These are phyloP conservation scores for Panicum miliaceum DNA, from an alignment of 176 grass and related monocot species.

Conservation along the genomic window DNA sequence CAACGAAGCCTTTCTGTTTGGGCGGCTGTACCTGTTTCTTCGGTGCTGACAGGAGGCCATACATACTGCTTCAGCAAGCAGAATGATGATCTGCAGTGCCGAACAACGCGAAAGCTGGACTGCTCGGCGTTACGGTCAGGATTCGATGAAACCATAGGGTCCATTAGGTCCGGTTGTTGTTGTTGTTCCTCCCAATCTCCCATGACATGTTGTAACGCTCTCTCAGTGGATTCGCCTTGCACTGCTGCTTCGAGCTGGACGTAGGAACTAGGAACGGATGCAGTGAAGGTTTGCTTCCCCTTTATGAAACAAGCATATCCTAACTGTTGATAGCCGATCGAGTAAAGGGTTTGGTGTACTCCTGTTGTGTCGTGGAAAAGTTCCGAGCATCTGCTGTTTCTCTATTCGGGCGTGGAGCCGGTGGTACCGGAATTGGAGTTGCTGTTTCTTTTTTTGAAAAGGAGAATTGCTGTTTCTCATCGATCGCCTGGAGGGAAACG, in stretches of 20 bases:
- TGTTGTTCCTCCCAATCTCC: not conserved
- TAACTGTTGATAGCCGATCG: not conserved
- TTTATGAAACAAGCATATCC: conserved; percentile 27
- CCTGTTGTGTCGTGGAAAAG: not conserved
- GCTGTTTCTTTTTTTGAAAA: not conserved
- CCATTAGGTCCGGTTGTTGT: not conserved
- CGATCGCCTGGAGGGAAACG: no score
- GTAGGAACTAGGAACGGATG: not conserved
- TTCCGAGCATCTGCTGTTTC: no score
- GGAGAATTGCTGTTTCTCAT: no score
- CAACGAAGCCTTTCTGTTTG: not conserved
- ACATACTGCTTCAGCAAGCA: not conserved
- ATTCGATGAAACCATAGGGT: not conserved
- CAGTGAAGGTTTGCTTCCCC: conserved; percentile 28
- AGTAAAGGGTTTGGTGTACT: not conserved
- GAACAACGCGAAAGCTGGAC: not conserved
- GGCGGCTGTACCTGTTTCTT: not conserved
- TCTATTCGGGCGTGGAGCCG: not conserved
- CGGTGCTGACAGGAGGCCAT: not conserved
- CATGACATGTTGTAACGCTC: not conserved
- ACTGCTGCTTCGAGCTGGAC: not conserved
- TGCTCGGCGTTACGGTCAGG: not conserved
- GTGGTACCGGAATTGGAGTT: not conserved
- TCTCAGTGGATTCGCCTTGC: not conserved
- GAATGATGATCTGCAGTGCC: not conserved